Conservation (phyloP, 1,284 basidiomycete genomes). For the Pseudozyma sp. region DNA sequence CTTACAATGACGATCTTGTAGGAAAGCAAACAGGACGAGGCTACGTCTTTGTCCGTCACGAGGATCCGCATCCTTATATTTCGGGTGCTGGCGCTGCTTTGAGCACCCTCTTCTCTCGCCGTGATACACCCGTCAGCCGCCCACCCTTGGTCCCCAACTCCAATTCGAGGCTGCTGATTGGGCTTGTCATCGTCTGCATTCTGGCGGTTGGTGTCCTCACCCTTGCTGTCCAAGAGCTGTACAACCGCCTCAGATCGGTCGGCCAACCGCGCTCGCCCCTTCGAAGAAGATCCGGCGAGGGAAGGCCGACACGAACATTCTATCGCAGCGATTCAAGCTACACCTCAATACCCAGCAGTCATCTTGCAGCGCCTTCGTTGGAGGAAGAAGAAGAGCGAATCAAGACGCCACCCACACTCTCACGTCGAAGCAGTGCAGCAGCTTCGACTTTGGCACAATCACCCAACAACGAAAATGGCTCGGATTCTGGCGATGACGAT, state of each 20-base stretch:
- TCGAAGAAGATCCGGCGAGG: conserved; percentile 34
- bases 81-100: conserved; percentile 27
- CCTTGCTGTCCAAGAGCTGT: conserved; percentile 34
- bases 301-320: conserved; percentile 15
- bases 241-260: conserved; percentile 10
- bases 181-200: conserved; percentile 46
- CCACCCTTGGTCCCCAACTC: conserved; percentile 50
- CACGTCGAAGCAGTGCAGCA: conserved; percentile 41
- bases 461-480: conserved; percentile 16
- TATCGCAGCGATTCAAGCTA: conserved; percentile 32
- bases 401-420: conserved; percentile 41
- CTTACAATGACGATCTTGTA: conserved; percentile 29
- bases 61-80: conserved; percentile 21
- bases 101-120: conserved; percentile 33
- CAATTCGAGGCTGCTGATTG: conserved; percentile 42
- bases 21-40: conserved; percentile 48
- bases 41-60: conserved; percentile 35
- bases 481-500: conserved; percentile 37
- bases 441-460: conserved; percentile 18
- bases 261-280: conserved; percentile 35
- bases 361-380: conserved; percentile 19
- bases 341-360: conserved; percentile 12
- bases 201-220: conserved; percentile 42
- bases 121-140: conserved; percentile 34
- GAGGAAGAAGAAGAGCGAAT: conserved; percentile 50